phyloP scores from a whole-genome alignment of 2,329 filamentous ascomycete genomes.

The Aspergillus flavus region DNA sequence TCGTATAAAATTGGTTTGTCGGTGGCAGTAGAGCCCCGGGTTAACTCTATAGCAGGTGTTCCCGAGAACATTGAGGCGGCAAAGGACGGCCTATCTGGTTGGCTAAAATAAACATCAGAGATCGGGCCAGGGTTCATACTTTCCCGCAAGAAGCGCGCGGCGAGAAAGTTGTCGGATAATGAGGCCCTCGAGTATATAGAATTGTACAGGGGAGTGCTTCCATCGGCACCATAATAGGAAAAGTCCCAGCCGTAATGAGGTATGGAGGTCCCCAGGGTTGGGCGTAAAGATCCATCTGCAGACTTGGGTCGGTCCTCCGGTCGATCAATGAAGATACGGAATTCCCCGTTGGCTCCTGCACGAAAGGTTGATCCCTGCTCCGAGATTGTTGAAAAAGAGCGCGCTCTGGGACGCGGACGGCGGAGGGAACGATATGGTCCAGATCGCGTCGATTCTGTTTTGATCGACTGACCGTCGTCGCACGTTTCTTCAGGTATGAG shows the following conservation, averaged over 20 bases:
- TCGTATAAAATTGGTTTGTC: conserved; percentile 47
- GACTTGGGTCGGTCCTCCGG: conserved; percentile 67
- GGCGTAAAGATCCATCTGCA: conserved; percentile 59
- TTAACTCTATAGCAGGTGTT: conserved; percentile 35
- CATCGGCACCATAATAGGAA: conserved; percentile 75
- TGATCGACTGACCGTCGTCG: conserved; percentile 27
- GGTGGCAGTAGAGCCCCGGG: conserved; percentile 34
- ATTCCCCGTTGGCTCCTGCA: conserved; percentile 61
- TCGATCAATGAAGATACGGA: conserved; percentile 80
- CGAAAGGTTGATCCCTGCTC: conserved; percentile 55
- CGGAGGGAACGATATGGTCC: conserved; percentile 25
- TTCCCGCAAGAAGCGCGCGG: conserved; percentile 59
- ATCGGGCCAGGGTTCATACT: conserved; percentile 29
- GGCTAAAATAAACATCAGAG: conserved; percentile 29
- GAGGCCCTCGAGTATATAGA: conserved; percentile 74
- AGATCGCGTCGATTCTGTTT: conserved; percentile 24
- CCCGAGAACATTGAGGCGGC: conserved; percentile 41
- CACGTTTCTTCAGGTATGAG: conserved; percentile 27
- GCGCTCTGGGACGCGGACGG: conserved; percentile 60
- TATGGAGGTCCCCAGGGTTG: conserved; percentile 72
- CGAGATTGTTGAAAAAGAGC: conserved; percentile 77
- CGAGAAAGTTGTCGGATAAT: conserved; percentile 67
- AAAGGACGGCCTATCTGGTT: conserved; percentile 36
- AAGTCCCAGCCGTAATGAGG: conserved; percentile 83
- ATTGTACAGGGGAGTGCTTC: conserved; percentile 75